Evolutionary conservation across 2,329 filamentous ascomycete species (phyloP), one percentile per base, ranked within the genome.

Genomic region (Talaromyces sp.): DNA sequence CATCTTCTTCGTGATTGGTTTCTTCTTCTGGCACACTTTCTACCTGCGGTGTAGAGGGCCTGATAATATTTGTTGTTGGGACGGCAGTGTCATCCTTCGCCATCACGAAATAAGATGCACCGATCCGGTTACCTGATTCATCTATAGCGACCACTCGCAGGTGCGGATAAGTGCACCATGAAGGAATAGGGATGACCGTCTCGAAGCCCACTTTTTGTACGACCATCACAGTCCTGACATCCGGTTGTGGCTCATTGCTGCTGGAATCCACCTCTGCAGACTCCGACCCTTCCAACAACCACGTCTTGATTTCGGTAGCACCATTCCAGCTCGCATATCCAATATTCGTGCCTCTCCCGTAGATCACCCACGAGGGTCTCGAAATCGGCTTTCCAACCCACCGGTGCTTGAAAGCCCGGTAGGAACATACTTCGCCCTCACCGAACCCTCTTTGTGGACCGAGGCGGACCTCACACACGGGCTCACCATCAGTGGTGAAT

Each of bases 401-500:
- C 57, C 79, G 75, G 65, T 77, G 81, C 66, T 83, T 83, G 71
- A 82, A 82, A 1, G 79, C 80, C 33, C 85, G 80, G 66, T 87
- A 87, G 58, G 81, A 84, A 68, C 82, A 78, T 1, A 83, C 78
- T 10, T 70, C 65, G 1, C 69, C 70, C 36, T 68, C 66, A 66
- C 73, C 54, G 70, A 68, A 69, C 69, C 66, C 70, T 68, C 61
- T 69, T 72, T 63, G 77, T 59, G 57, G 69, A 52, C 67, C 78
- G 67, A 85, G 74, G 67, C 83, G 82, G 2, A 74, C 78, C 63
- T 86, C 82, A 75, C 85, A 85, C 27, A 86, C 73, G 4, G 81
- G 69, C 8, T 77, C 72, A 9, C 83, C 84, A n/a, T 81, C 77
- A 1, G 73, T 67, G 0, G 75, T 75, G 66, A 82, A 83, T 66